These are phyloP conservation scores for Cokeromyces recurvatus DNA, from an alignment of 371 early-diverging fungal species.

Conservation along the genomic window DNA sequence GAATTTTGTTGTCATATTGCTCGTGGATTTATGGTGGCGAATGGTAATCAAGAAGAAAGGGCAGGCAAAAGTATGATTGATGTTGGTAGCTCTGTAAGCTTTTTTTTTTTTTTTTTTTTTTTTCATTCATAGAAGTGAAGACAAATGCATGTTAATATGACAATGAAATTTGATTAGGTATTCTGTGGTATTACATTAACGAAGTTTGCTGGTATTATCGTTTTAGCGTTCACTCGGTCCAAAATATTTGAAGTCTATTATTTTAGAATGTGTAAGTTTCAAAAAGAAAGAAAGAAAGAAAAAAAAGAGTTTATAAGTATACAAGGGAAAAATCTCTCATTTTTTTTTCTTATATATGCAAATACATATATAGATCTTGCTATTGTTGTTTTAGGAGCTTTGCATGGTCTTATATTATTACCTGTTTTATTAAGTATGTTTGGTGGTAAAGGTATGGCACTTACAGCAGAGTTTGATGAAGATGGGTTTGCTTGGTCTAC, in stretches of 20 bases:
- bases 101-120: not conserved
- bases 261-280: slow-evolving; percentile 65
- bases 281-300: not conserved
- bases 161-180: no score
- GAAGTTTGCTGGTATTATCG: slow-evolving; percentile 70
- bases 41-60: slow-evolving; percentile 40
- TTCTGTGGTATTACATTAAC: slow-evolving; percentile 75
- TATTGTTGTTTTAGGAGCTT: slow-evolving; percentile 64
- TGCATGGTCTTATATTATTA: slow-evolving; percentile 68
- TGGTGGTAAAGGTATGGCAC: slow-evolving; percentile 49
- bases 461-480: slow-evolving; percentile 46
- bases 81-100: slow-evolving; percentile 64
- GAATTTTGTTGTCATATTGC: slow-evolving; percentile 77
- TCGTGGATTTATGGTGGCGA: slow-evolving; percentile 56
- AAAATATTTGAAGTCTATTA: slow-evolving; percentile 78
- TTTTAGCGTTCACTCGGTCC: slow-evolving; percentile 68
- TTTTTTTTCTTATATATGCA: no score
- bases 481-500: slow-evolving; percentile 45
- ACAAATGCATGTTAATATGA: no score
- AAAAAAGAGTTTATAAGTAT: no score
- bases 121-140: no score
- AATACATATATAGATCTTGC: slow-evolving; percentile 40
- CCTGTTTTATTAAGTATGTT: slow-evolving; percentile 62
- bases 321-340: no score
- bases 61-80: slow-evolving; percentile 53